Percentiles rank a stretch among this genome's conserved stretches.
These are phyloP conservation scores for Nakazawaea ishiwadae DNA, from an alignment of 805 yeast species.

Conservation along the genomic window DNA sequence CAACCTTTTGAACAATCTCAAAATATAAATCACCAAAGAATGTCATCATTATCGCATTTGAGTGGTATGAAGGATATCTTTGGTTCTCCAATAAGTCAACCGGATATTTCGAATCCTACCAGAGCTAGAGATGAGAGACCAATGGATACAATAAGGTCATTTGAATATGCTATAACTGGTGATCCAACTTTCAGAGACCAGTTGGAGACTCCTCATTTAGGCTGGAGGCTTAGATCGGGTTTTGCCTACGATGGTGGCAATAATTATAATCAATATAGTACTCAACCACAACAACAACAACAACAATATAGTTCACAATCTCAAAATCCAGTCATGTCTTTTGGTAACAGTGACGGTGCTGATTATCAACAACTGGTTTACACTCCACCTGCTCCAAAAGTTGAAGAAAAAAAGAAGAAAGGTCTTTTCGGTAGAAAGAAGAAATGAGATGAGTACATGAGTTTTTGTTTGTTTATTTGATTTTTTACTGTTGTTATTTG, in stretches of 20 bases:
- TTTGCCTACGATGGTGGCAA: constrained; percentile 36
- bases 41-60: constrained; percentile 33
- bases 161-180: constrained; percentile 92
- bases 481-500: background rate
- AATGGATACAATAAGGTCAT: constrained; percentile 87
- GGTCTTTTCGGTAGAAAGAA: constrained; percentile 72
- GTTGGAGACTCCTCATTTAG: constrained; percentile 71
- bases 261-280: constrained; percentile 20
- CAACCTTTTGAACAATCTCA: constrained; percentile 83
- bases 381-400: constrained; percentile 45
- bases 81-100: constrained; percentile 72
- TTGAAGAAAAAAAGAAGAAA: constrained; percentile 58
- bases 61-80: constrained; percentile 72
- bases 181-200: constrained; percentile 76
- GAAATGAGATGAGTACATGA: constrained; percentile 12
- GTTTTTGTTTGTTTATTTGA: background rate
- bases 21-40: constrained; percentile 29
- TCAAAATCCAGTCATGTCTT: constrained; percentile 11
- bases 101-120: constrained; percentile 92
- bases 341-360: constrained; percentile 18
- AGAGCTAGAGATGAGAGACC: constrained; percentile 95
- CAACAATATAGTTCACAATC: constrained; percentile 1
- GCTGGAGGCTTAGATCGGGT: constrained; percentile 82
- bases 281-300: constrained; percentile 4
- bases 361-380: constrained; percentile 54